These are phyloP conservation scores for Psilocybe sp. DNA, from an alignment of 768 basidiomycete genomes.

Conservation along the genomic window DNA sequence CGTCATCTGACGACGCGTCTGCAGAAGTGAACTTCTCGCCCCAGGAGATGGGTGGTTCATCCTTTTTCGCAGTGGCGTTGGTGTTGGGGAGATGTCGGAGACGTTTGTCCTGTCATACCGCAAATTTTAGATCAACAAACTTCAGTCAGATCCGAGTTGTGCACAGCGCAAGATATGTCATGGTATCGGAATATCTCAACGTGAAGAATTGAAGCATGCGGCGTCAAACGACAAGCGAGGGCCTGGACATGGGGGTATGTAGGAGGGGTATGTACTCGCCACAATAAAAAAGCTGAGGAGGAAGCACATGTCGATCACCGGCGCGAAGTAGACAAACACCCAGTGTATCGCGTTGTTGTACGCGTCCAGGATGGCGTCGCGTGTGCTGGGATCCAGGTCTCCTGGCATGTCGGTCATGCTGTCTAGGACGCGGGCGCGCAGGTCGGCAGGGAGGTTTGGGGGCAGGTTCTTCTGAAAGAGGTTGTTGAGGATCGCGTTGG, in stretches of 20 bases:
- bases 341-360: constrained; percentile 6
- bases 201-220: not conserved
- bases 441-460: not conserved
- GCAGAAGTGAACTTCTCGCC: too few species aligned
- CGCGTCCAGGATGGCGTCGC: constrained; percentile 1
- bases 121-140: too few species aligned
- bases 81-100: too few species aligned
- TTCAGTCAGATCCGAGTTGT: too few species aligned
- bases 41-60: too few species aligned
- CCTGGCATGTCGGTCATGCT: constrained; percentile 2
- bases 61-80: too few species aligned
- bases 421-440: constrained; percentile 2
- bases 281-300: constrained; percentile 4
- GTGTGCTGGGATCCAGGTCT: constrained; percentile 1
- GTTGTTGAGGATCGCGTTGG: constrained; percentile 9
- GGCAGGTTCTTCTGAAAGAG: constrained; percentile 7
- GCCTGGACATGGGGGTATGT: not conserved
- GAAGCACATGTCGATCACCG: constrained; percentile 1
- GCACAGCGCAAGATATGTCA: too few species aligned
- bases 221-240: not conserved
- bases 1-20: too few species aligned
- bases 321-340: constrained; percentile 6
- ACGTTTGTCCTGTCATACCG: too few species aligned
- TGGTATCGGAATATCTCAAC: too few species aligned
- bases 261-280: not conserved